Conservation (phyloP, 2,329 filamentous ascomycete species). For the Tricladium varicosporioides region DNA sequence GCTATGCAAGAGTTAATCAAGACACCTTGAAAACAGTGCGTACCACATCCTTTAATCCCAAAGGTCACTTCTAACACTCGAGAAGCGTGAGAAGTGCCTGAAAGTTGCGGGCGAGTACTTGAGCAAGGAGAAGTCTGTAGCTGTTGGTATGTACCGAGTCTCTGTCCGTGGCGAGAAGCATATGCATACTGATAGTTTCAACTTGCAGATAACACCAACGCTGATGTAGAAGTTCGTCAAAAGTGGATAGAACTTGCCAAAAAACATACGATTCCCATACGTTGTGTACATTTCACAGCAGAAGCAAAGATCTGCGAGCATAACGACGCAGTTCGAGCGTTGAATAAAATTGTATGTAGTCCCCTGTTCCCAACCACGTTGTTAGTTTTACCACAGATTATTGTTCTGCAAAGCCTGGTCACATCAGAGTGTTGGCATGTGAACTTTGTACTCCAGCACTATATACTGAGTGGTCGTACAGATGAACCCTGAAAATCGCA, state of each 20-base stretch:
- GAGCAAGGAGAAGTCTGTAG: conserved; percentile 64
- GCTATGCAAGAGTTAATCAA: conserved; percentile 86
- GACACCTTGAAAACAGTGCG: conserved; percentile 74
- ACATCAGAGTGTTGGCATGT: conserved; percentile 1
- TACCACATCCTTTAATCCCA: conserved; percentile 17
- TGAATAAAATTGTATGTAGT: conserved; percentile 45
- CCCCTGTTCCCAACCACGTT: conserved; percentile 7
- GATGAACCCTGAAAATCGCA: conserved; percentile 81
- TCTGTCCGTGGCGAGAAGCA: background rate
- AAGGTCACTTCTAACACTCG: conserved; percentile 22
- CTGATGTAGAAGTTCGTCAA: conserved; percentile 72
- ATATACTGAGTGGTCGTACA: conserved; percentile 30
- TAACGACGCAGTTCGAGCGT: conserved; percentile 79
- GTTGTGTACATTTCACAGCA: conserved; percentile 83
- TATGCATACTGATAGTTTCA: conserved; percentile 10
- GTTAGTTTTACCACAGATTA: conserved; percentile 3
- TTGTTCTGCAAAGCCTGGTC: conserved; percentile 10
- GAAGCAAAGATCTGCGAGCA: conserved; percentile 65
- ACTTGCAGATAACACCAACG: conserved; percentile 81
- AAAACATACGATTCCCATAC: conserved; percentile 69
- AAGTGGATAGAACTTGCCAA: conserved; percentile 76
- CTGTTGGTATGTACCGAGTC: conserved; percentile 61
- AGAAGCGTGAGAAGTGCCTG: conserved; percentile 60
- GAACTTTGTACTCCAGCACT: conserved; percentile 19
- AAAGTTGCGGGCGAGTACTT: conserved; percentile 69